Percentiles rank a stretch among this genome's conserved stretches.
These are phyloP conservation scores for Alternaria panax DNA, from an alignment of 2,329 filamentous ascomycete genomes.

Conservation along the genomic window DNA sequence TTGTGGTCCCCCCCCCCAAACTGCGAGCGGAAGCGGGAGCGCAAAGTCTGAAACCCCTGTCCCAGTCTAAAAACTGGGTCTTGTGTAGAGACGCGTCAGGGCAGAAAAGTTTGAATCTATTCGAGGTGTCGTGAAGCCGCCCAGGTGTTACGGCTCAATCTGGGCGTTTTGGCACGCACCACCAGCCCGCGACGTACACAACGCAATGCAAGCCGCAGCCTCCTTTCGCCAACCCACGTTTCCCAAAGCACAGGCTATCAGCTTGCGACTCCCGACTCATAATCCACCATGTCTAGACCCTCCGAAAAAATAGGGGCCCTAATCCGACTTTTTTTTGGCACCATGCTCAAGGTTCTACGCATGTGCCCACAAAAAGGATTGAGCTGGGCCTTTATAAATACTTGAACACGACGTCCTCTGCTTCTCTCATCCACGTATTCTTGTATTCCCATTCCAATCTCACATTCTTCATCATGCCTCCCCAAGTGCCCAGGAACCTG, in stretches of 20 bases:
- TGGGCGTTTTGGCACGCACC: constrained; percentile 9
- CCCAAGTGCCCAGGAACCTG: constrained; percentile 21
- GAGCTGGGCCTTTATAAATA: constrained; percentile 12
- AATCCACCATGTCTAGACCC: constrained; percentile 20
- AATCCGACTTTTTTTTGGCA: constrained; percentile 12
- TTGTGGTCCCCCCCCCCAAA: constrained; percentile 9
- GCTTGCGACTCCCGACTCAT: constrained; percentile 17
- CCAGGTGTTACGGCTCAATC: constrained; percentile 13
- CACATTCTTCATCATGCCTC: constrained; percentile 16
- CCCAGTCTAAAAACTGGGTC: constrained; percentile 17
- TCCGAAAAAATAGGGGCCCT: constrained; percentile 20
- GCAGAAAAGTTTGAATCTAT: constrained; percentile 10
- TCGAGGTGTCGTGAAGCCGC: constrained; percentile 1
- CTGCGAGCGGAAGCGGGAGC: constrained; percentile 10
- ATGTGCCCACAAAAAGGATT: constrained; percentile 19
- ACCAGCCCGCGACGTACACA: constrained; percentile 17
- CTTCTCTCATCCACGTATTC: constrained; percentile 9
- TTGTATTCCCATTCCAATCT: neutral
- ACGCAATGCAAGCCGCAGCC: constrained; percentile 20
- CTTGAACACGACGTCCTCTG: constrained; percentile 3
- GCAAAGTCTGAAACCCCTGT: constrained; percentile 19
- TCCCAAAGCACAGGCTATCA: constrained; percentile 20
- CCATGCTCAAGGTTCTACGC: constrained; percentile 10
- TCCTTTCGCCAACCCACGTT: constrained; percentile 18
- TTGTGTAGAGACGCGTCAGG: constrained; percentile 13